phyloP scores from a whole-genome alignment of 1,284 basidiomycete species.

The Lentinula novae-zelandiae region DNA sequence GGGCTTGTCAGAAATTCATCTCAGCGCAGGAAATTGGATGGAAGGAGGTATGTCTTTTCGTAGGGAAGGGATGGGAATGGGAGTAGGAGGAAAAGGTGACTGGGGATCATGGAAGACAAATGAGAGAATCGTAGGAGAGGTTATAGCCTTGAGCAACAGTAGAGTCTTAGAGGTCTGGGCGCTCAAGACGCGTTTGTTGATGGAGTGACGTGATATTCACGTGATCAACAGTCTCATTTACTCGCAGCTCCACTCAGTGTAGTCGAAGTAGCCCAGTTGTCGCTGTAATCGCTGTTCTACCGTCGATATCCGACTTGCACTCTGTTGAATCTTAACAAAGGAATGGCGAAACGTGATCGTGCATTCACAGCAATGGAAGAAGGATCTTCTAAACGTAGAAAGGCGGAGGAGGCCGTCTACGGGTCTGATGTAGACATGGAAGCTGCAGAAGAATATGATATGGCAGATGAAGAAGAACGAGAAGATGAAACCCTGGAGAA shows the following conservation, averaged over 20 bases:
- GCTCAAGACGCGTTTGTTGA: not conserved
- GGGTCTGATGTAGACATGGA: conserved; percentile 33
- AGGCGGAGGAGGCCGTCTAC: conserved; percentile 46
- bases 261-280: not conserved
- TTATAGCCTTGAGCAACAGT: conserved; percentile 35
- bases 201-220: not conserved
- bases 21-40: conserved; percentile 65
- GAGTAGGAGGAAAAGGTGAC: conserved; percentile 46
- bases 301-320: not conserved
- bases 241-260: not conserved
- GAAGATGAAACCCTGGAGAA: conserved; percentile 44
- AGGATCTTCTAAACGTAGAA: conserved; percentile 68
- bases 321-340: not conserved
- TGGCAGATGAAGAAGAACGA: conserved; percentile 24
- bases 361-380: conserved; percentile 43
- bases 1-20: conserved; percentile 63
- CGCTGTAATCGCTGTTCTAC: not conserved
- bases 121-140: conserved; percentile 45
- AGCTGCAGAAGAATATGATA: conserved; percentile 23
- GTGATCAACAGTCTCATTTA: not conserved
- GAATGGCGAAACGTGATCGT: conserved; percentile 41
- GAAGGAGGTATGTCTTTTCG: conserved; percentile 49
- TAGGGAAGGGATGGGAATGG: conserved; percentile 67
- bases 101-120: conserved; percentile 68
- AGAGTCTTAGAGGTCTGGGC: not conserved